A percentile compares a stretch with the other conserved stretches of the same genome.
Evolutionary conservation across 805 yeast species (phyloP).

Genomic region (Clavispora fructus): DNA sequence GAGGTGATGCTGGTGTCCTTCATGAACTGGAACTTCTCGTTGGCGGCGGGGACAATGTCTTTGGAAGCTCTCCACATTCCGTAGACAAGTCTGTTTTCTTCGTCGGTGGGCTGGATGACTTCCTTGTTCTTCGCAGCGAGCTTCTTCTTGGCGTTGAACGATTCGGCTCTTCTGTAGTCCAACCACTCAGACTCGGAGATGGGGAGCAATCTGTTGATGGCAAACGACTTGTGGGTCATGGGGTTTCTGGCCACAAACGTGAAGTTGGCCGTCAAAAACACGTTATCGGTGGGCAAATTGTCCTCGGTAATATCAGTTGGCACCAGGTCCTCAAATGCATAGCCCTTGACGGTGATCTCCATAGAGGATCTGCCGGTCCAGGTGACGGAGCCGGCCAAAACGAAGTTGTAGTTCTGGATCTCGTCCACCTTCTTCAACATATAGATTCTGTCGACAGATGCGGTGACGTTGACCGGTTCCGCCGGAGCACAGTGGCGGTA

Average conservation of each 20-base stretch:
- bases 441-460: conserved; percentile 87
- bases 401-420: conserved; percentile 66
- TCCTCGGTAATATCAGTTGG: conserved; percentile 52
- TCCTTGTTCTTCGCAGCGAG: conserved; percentile 62
- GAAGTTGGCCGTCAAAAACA: conserved; percentile 83
- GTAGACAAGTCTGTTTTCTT: conserved; percentile 72
- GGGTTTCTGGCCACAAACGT: conserved; percentile 96
- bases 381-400: conserved; percentile 84
- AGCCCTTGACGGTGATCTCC: conserved; percentile 91
- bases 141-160: conserved; percentile 83
- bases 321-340: conserved; percentile 56
- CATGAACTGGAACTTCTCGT: conserved; percentile 54
- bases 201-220: conserved; percentile 78
- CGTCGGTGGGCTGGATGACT: conserved; percentile 57
- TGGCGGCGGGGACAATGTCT: conserved; percentile 2
- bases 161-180: conserved; percentile 83
- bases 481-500: conserved; percentile 93
- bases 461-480: conserved; percentile 92
- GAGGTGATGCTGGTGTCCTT: conserved; percentile 65
- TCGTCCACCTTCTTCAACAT: conserved; percentile 82
- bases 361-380: conserved; percentile 95
- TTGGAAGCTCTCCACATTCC: conserved; percentile 56
- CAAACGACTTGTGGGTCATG: conserved; percentile 81
- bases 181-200: conserved; percentile 70
- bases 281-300: conserved; percentile 57